A percentile compares a stretch with the other conserved stretches of the same genome.
These are phyloP conservation scores for Talaromyces sp. DNA, from an alignment of 2,329 filamentous ascomycete genomes.

Conservation along the genomic window DNA sequence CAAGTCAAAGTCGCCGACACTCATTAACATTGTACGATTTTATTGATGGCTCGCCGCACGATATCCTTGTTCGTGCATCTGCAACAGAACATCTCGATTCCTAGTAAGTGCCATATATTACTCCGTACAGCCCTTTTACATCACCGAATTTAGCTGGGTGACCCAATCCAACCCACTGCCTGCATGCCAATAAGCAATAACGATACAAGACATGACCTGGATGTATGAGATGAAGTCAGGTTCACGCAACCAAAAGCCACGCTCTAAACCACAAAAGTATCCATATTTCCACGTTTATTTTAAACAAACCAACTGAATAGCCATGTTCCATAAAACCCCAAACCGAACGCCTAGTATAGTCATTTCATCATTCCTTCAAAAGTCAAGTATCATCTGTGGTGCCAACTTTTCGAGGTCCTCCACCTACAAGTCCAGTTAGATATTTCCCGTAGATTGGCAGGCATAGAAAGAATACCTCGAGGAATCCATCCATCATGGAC, in stretches of 20 bases:
- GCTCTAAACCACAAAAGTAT: background rate
- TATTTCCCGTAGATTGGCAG: background rate
- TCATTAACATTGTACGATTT: background rate
- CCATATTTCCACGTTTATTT: background rate
- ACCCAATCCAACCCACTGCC: background rate
- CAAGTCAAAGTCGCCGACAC: background rate
- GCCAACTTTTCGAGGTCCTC: slow-evolving; percentile 87
- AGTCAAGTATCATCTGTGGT: slow-evolving; percentile 78
- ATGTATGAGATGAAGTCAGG: background rate
- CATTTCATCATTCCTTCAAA: slow-evolving; percentile 42
- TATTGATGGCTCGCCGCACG: too few relatives aligned
- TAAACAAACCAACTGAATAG: background rate
- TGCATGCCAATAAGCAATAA: background rate
- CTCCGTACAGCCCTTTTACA: background rate
- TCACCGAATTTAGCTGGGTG: background rate
- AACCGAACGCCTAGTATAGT: slow-evolving; percentile 2
- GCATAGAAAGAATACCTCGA: slow-evolving; percentile 58
- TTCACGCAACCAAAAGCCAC: background rate
- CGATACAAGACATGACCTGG: background rate
- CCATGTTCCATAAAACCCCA: background rate
- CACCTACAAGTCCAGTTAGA: slow-evolving; percentile 46
- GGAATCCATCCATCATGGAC: slow-evolving; percentile 52
- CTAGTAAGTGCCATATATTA: background rate
- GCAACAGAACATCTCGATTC: background rate
- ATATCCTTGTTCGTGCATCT: background rate